phyloP scores from a whole-genome alignment of 768 basidiomycete species.

The Kockovaella imperatae region DNA sequence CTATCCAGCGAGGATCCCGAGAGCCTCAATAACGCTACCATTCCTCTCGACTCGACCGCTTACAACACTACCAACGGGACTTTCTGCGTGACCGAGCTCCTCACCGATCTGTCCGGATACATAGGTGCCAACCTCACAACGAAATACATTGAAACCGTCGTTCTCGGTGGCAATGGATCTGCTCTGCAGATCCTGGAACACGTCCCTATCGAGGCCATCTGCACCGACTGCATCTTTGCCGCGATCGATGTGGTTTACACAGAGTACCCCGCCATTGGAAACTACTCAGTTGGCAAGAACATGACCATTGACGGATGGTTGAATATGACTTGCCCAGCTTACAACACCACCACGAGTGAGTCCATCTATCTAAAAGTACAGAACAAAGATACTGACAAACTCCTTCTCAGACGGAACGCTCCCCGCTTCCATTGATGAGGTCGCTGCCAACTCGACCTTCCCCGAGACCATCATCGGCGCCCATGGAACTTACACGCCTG shows the following conservation, averaged over 20 bases:
- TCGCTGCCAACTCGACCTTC: constrained; percentile 35
- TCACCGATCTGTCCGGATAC: constrained; percentile 32
- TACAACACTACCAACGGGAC: constrained; percentile 39
- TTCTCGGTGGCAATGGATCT: constrained; percentile 29
- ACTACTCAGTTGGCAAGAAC: constrained; percentile 15
- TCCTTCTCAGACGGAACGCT: constrained; percentile 32
- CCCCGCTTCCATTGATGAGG: constrained; percentile 30
- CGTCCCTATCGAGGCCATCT: constrained; percentile 23
- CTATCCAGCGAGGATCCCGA: constrained; percentile 1
- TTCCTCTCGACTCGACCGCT: constrained; percentile 14
- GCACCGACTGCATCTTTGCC: constrained; percentile 40
- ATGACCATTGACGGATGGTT: constrained; percentile 21
- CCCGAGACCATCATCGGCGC: not conserved
- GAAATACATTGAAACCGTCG: constrained; percentile 18
- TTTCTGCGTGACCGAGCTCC: constrained; percentile 36
- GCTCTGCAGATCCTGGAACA: constrained; percentile 16
- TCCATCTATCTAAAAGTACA: not conserved
- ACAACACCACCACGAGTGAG: not conserved
- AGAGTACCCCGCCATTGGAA: constrained; percentile 25
- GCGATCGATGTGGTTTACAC: constrained; percentile 32
- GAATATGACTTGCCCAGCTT: constrained; percentile 24
- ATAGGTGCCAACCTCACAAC: constrained; percentile 36
- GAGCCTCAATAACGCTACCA: constrained; percentile 14
- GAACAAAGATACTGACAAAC: too few relatives aligned
- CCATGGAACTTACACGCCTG: not conserved